Evolutionary conservation across 495 filamentous ascomycete species (phyloP).

Genomic region (Xylaria flabelliformis): DNA sequence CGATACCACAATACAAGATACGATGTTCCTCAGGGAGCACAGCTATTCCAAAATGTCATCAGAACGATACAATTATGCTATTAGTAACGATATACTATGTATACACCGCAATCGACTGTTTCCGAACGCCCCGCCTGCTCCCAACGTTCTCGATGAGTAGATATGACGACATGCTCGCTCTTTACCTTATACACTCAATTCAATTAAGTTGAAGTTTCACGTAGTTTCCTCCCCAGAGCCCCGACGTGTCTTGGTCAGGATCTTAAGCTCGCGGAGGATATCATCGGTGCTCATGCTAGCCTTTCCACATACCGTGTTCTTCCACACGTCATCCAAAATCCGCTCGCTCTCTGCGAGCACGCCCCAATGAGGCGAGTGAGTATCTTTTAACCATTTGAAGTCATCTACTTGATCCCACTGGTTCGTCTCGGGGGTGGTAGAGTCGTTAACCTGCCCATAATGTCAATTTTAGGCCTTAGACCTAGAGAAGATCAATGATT

Average conservation of each 20-base stretch:
- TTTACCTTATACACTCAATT: not conserved
- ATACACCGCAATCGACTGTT: not conserved
- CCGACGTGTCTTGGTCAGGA: slow-evolving; percentile 53
- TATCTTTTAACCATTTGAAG: slow-evolving; percentile 93
- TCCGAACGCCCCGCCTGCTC: not conserved
- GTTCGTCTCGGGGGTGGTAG: slow-evolving; percentile 54
- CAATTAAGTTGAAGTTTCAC: not conserved
- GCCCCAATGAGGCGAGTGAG: slow-evolving; percentile 88
- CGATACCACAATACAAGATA: slow-evolving; percentile 25
- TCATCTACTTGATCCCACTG: slow-evolving; percentile 91
- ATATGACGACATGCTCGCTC: not conserved
- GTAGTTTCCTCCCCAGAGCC: not conserved
- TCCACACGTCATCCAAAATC: slow-evolving; percentile 71
- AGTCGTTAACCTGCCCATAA: slow-evolving; percentile 40
- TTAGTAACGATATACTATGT: not conserved
- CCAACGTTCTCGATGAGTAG: not conserved
- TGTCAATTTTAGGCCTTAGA: slow-evolving; percentile 3
- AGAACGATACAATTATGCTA: not conserved
- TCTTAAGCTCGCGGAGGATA: slow-evolving; percentile 54
- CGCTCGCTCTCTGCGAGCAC: slow-evolving; percentile 66
- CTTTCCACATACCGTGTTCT: slow-evolving; percentile 68
- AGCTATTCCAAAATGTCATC: not conserved
- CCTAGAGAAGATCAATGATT: too few relatives aligned
- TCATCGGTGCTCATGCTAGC: slow-evolving; percentile 68
- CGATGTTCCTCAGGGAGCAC: not conserved